phyloP scores from a whole-genome alignment of 2,329 filamentous ascomycete species.

The Pyrenophora tritici-repentis region DNA sequence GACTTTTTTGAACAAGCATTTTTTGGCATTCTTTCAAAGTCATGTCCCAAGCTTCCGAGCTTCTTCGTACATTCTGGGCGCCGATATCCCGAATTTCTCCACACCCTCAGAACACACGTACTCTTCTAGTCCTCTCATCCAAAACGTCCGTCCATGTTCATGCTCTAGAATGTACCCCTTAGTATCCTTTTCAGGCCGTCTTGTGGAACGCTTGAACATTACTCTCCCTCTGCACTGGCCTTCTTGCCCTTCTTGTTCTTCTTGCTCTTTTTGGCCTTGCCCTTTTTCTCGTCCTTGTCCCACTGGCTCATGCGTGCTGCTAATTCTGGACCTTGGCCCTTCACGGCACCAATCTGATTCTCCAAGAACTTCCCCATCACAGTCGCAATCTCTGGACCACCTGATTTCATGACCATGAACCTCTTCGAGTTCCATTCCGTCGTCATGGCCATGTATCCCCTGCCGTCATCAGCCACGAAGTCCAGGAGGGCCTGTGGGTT shows the following conservation, averaged over 20 bases:
- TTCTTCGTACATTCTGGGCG: no score
- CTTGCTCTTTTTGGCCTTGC: not conserved
- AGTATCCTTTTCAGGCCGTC: not conserved
- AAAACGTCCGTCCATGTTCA: not conserved
- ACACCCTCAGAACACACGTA: not conserved
- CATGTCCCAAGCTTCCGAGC: not conserved
- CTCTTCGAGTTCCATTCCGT: not conserved
- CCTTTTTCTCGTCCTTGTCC: not conserved
- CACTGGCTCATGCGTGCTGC: not conserved
- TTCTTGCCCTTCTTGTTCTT: not conserved
- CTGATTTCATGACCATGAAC: not conserved
- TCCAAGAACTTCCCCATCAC: not conserved
- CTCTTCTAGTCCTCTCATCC: not conserved
- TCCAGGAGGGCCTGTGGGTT: no score
- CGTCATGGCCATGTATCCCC: slow-evolving; percentile 1
- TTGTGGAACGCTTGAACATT: not conserved
- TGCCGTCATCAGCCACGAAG: not conserved
- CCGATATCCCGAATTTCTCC: not conserved
- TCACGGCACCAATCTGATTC: not conserved
- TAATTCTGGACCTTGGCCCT: not conserved
- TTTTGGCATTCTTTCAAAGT: not conserved
- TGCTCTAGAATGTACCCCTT: not conserved
- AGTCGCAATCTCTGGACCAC: not conserved
- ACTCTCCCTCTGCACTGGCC: not conserved
- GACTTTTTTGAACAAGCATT: slow-evolving; percentile 3